Evolutionary conservation across 2,329 filamentous ascomycete species (phyloP).

Genomic region (Polytolypa hystricis): DNA sequence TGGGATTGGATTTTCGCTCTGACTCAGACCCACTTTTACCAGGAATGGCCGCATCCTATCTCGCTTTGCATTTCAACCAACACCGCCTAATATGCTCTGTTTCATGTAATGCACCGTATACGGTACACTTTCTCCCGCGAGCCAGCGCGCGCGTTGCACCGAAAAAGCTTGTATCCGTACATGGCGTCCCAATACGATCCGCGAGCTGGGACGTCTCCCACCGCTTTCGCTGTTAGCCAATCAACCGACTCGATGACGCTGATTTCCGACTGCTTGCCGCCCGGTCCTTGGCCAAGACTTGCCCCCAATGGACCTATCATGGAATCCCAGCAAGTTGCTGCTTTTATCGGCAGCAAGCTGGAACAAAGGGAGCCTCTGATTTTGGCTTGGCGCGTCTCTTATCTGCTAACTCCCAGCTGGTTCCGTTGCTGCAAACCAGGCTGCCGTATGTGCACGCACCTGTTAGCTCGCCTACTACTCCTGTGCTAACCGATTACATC

Average conservation of each 20-base stretch:
- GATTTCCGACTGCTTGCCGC: too few species aligned
- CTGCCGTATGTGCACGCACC: too few species aligned
- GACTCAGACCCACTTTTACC: conserved; percentile 6
- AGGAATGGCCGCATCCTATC: not conserved
- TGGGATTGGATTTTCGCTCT: not conserved
- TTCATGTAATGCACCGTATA: conserved; percentile 2
- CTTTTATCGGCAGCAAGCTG: not conserved
- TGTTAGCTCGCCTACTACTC: too few species aligned
- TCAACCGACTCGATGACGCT: too few species aligned
- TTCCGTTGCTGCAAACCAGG: too few species aligned
- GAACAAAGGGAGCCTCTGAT: not conserved
- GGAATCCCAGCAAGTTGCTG: not conserved
- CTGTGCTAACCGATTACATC: too few species aligned
- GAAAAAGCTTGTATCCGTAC: not conserved
- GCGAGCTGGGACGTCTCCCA: too few species aligned
- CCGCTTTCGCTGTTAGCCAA: not conserved
- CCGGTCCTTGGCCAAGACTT: not conserved
- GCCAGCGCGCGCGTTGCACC: not conserved
- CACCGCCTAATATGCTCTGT: too few species aligned
- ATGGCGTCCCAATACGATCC: not conserved
- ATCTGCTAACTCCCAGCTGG: too few species aligned
- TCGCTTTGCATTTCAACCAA: too few species aligned
- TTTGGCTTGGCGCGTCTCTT: conserved; percentile 1
- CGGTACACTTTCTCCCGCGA: too few species aligned
- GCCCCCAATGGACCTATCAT: not conserved